A percentile compares a stretch with the other conserved stretches of the same genome.
phyloP scores from a whole-genome alignment of 176 grass and related monocot species.

The Musa acuminata region DNA sequence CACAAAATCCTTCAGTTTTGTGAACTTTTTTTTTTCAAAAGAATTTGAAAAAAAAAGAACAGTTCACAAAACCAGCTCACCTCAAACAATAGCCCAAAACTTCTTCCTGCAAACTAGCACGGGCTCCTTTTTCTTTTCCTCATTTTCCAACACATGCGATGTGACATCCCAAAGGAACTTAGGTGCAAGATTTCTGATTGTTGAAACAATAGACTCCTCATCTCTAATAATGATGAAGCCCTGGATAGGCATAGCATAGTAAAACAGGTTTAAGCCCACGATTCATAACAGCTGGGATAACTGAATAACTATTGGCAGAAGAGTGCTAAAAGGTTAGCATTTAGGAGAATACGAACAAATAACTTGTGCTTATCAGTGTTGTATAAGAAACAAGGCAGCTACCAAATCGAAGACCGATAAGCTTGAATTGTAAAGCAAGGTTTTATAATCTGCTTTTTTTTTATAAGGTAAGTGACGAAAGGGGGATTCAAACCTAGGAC shows the following conservation, averaged over 20 bases:
- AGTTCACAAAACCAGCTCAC: background rate
- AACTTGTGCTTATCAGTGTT: background rate
- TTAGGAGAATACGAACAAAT: background rate
- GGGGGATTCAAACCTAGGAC: too few species aligned
- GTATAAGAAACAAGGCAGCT: background rate
- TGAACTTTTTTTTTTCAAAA: too few species aligned
- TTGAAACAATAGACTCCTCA: slow-evolving; percentile 48
- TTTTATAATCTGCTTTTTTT: too few species aligned
- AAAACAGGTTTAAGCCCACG: slow-evolving; percentile 1
- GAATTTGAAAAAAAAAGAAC: background rate
- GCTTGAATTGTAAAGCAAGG: too few species aligned
- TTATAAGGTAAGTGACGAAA: too few species aligned
- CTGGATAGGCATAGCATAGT: slow-evolving; percentile 23
- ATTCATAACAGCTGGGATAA: background rate
- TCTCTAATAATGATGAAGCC: slow-evolving; percentile 87
- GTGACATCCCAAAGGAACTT: slow-evolving; percentile 94
- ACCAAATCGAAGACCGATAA: background rate
- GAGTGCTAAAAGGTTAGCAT: background rate
- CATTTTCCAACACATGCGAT: slow-evolving; percentile 40
- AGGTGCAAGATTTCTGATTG: slow-evolving; percentile 62
- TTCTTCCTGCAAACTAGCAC: slow-evolving; percentile 80
- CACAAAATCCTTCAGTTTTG: too few species aligned
- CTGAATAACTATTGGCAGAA: background rate
- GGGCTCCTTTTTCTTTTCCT: slow-evolving; percentile 42
- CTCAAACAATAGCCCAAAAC: slow-evolving; percentile 85